Conservation (phyloP, 2,329 filamentous ascomycete species). For the Parastagonospora avenae region DNA sequence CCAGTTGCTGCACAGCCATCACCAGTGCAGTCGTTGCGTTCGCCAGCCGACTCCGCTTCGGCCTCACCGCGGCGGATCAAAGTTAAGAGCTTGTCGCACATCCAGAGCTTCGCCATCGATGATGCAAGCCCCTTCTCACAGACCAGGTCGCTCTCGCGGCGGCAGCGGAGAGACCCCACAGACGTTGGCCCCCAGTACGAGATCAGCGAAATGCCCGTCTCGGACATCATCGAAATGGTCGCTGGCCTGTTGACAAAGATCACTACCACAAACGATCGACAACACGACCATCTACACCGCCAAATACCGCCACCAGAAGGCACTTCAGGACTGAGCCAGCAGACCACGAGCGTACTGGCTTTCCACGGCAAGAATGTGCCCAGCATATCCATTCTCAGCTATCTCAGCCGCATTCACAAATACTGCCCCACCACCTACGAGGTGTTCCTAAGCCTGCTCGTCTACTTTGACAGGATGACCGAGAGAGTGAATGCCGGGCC, state of each 20-base stretch:
- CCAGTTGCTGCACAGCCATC: slow-evolving; percentile 35
- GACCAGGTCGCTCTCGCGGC: slow-evolving; percentile 49
- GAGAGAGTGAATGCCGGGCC: slow-evolving; percentile 88
- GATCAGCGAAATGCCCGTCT: slow-evolving; percentile 96
- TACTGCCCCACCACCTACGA: slow-evolving; percentile 99
- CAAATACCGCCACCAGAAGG: slow-evolving; percentile 67
- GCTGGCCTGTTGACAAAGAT: slow-evolving; percentile 96
- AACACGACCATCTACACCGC: slow-evolving; percentile 89
- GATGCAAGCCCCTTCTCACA: slow-evolving; percentile 66
- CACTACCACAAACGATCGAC: slow-evolving; percentile 91
- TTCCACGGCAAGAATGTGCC: slow-evolving; percentile 99
- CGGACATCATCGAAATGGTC: slow-evolving; percentile 98
- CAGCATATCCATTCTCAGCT: slow-evolving; percentile 95
- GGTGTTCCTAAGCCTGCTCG: slow-evolving; percentile 90
- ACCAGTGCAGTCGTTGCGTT: slow-evolving; percentile 31
- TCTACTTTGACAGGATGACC: slow-evolving; percentile 99
- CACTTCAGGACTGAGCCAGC: slow-evolving; percentile 63
- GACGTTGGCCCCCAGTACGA: slow-evolving; percentile 74
- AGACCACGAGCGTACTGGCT: slow-evolving; percentile 79
- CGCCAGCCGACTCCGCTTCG: slow-evolving; percentile 37
- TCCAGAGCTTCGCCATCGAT: slow-evolving; percentile 83
- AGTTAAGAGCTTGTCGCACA: slow-evolving; percentile 87
- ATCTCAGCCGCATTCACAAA: slow-evolving; percentile 94
- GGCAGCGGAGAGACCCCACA: slow-evolving; percentile 52
- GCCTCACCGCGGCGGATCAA: slow-evolving; percentile 68